A percentile compares a stretch with the other conserved stretches of the same genome.
Conservation (phyloP, 768 basidiomycete genomes). For the Mycena metata region DNA sequence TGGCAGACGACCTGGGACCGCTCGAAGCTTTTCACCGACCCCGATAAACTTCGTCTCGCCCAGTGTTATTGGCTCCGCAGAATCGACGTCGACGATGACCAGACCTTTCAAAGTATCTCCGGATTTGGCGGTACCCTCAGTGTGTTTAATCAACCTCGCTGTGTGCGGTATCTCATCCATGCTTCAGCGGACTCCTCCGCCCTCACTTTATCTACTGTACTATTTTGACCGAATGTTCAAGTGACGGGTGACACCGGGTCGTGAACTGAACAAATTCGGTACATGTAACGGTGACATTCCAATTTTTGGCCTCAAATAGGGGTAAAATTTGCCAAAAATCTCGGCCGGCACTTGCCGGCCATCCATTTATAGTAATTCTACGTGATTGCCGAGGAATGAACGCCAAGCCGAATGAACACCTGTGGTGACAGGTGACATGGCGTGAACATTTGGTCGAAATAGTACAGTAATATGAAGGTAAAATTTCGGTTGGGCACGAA, state of each 20-base stretch:
- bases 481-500: background rate
- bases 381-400: too few relatives aligned
- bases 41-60: slow-evolving; percentile 72
- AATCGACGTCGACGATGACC: slow-evolving; percentile 72
- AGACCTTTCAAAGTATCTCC: slow-evolving; percentile 71
- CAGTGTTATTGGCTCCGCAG: slow-evolving; percentile 67
- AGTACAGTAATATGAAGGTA: slow-evolving; percentile 83
- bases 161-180: background rate
- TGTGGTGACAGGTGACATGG: too few relatives aligned
- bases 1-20: slow-evolving; percentile 73
- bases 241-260: too few relatives aligned
- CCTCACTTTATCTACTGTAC: slow-evolving; percentile 62
- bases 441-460: too few relatives aligned
- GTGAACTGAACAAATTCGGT: too few relatives aligned
- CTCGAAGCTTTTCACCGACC: slow-evolving; percentile 62
- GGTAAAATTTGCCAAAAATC: too few relatives aligned
- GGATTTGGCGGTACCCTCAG: slow-evolving; percentile 71
- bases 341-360: too few relatives aligned
- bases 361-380: too few relatives aligned
- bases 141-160: slow-evolving; percentile 59
- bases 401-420: too few relatives aligned
- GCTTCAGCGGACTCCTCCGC: slow-evolving; percentile 81
- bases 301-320: too few relatives aligned
- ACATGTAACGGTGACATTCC: too few relatives aligned
- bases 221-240: too few relatives aligned